These are phyloP conservation scores for Taiwanofungus camphoratus DNA, from an alignment of 1,284 basidiomycete species.

Conservation along the genomic window DNA sequence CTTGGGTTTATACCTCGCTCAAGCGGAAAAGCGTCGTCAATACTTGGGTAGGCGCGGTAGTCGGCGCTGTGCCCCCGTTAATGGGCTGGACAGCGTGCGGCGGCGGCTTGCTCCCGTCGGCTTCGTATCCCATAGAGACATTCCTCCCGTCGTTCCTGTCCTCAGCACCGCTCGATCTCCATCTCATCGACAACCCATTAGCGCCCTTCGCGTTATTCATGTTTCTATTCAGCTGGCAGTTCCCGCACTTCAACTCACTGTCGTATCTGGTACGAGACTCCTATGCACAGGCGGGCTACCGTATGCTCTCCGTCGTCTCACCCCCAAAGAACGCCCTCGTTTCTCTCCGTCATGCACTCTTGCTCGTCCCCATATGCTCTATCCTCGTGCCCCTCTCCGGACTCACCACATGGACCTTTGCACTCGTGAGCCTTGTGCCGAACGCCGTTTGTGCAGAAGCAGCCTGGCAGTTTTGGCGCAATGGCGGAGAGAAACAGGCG, in stretches of 20 bases:
- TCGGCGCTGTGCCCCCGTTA: constrained; percentile 89
- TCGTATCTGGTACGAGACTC: constrained; percentile 82
- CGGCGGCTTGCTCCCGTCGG: constrained; percentile 66
- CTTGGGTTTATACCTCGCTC: constrained; percentile 89
- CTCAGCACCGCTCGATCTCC: constrained; percentile 35
- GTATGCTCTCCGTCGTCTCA: constrained; percentile 85
- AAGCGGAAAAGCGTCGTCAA: constrained; percentile 89
- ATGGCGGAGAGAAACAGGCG: constrained; percentile 77
- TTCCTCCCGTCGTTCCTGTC: constrained; percentile 50
- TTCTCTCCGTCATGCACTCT: constrained; percentile 75
- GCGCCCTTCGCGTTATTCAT: constrained; percentile 73
- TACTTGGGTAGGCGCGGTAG: constrained; percentile 93
- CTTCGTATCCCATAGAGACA: constrained; percentile 48
- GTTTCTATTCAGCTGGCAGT: constrained; percentile 95
- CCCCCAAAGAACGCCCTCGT: constrained; percentile 85
- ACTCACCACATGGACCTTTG: constrained; percentile 85
- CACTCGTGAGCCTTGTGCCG: constrained; percentile 70
- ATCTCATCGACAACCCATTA: constrained; percentile 68
- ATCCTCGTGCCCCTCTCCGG: constrained; percentile 82
- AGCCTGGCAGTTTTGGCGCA: constrained; percentile 74
- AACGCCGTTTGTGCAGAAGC: constrained; percentile 70
- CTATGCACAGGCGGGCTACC: constrained; percentile 92
- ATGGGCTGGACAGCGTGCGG: constrained; percentile 99
- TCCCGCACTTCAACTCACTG: constrained; percentile 97
- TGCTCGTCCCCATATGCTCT: constrained; percentile 79